These are phyloP conservation scores for Mycocentrospora acerina DNA, from an alignment of 2,329 filamentous ascomycete species.

Conservation along the genomic window DNA sequence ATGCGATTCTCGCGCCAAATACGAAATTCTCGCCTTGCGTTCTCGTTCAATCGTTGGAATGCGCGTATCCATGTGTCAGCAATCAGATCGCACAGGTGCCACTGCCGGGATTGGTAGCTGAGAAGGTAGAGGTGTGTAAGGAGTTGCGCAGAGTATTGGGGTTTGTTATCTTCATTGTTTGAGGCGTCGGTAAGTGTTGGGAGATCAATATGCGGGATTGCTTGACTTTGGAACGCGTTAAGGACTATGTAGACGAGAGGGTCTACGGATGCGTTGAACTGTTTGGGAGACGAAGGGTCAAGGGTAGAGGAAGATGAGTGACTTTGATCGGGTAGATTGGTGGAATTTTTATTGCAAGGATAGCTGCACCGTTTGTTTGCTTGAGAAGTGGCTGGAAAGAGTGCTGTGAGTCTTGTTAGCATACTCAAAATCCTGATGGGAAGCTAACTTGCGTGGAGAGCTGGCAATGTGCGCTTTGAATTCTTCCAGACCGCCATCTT, in stretches of 20 bases:
- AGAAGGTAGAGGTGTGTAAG: constrained; percentile 31
- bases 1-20: constrained; percentile 23
- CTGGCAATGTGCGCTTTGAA: not conserved
- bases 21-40: not conserved
- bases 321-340: too few species aligned
- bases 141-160: constrained; percentile 18
- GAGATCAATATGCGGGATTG: constrained; percentile 15
- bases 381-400: too few species aligned
- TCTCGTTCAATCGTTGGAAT: constrained; percentile 20
- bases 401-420: too few species aligned
- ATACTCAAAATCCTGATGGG: too few species aligned
- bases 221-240: constrained; percentile 1
- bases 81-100: constrained; percentile 31
- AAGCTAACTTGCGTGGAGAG: constrained; percentile 1
- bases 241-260: constrained; percentile 4
- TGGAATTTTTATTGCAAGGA: too few species aligned
- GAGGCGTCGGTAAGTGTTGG: constrained; percentile 9
- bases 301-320: too few species aligned
- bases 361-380: too few species aligned
- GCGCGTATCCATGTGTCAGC: constrained; percentile 38
- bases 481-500: too few species aligned
- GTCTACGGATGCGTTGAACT: constrained; percentile 1
- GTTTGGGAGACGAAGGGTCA: not conserved
- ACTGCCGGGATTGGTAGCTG: constrained; percentile 14
- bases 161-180: not conserved